phyloP scores from a whole-genome alignment of 2,329 filamentous ascomycete genomes.

The Epichloe sp. region DNA sequence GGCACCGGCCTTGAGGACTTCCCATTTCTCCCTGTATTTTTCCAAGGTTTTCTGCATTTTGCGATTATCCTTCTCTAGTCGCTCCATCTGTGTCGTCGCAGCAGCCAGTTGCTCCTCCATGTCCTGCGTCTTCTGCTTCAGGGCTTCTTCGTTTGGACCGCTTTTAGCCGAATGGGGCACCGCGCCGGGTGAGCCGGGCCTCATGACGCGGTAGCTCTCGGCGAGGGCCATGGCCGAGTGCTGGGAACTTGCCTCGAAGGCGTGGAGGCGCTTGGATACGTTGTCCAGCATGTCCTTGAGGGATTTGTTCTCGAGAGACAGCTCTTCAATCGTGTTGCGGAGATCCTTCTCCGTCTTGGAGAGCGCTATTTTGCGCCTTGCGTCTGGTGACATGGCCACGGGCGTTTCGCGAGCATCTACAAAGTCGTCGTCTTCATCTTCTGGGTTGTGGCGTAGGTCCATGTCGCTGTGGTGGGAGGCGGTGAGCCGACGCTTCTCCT shows the following conservation, averaged over 20 bases:
- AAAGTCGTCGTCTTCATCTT: conserved; percentile 73
- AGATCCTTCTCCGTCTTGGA: conserved; percentile 30
- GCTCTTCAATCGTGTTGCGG: conserved; percentile 69
- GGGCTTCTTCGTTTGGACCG: conserved; percentile 17
- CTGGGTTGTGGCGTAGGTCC: conserved; percentile 19
- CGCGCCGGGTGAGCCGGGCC: conserved; percentile 36
- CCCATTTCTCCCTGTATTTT: conserved; percentile 49
- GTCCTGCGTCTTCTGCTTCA: conserved; percentile 42
- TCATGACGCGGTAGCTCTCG: conserved; percentile 60
- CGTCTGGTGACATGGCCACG: conserved; percentile 28
- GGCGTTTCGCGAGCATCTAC: conserved; percentile 70
- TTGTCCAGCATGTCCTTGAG: conserved; percentile 78
- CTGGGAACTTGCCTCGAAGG: conserved; percentile 87
- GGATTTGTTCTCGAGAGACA: conserved; percentile 76
- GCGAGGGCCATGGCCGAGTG: conserved; percentile 75
- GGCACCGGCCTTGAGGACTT: conserved; percentile 46
- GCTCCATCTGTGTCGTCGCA: conserved; percentile 47
- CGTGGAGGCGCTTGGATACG: conserved; percentile 73
- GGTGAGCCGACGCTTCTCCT: conserved; percentile 48
- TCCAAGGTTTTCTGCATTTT: conserved; percentile 42
- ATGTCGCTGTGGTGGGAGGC: conserved; percentile 36
- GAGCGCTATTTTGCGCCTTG: conserved; percentile 27
- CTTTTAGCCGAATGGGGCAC: conserved; percentile 14
- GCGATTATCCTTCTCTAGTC: conserved; percentile 48
- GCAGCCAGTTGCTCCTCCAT: conserved; percentile 53